Base-by-base conservation (phyloP, 352 stramenopile species). In the Plasmopara muralis region DNA sequence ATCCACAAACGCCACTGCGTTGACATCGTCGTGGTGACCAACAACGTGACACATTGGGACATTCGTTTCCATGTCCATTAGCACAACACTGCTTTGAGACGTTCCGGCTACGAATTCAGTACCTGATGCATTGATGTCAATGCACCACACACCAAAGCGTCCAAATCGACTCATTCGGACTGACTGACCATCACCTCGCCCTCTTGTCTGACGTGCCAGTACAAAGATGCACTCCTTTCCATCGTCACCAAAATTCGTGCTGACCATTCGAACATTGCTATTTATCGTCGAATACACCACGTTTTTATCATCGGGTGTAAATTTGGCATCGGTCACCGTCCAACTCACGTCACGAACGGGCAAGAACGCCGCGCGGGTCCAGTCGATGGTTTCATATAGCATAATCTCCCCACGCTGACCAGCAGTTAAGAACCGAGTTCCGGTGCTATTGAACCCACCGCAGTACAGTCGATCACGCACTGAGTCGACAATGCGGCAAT, bases 301-400 rank as follows among this genome's bases (percentile, higher is more conserved):
- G 53, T 68, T 73, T 13, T 67, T 67, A 55, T 88, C 78, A 30
- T 90, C 68, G 0, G 83, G 78, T 6, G 72, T 84, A 54, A 91
- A 93, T 58, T 89, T 89, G 45, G 83, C 83, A 48, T 93, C 83
- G 5, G 78, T 90, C 9, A 93, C 75, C 0, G 83, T 91, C 83
- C 83, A 93, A 25, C 77, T 83, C 15, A 89, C 58, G 45, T 90
- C 77, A 8, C 69, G 77, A n/a, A 80, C 83, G 1, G 80, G 80
- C 8, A 89, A 47, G 35, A 60, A 60, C 0, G 63, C 60, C 5
- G 66, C 46, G 16, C 64, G 77, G 20, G 78, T 64, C 83, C 83
- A 93, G 29, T 74, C 72, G 31, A 75, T 67, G 0, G 80, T 89
- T 58, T 91, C 70, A 52, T 90, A 93, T 9, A 91, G 31, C 39